Percentiles rank a stretch among this genome's conserved stretches.
Evolutionary conservation across 1,284 basidiomycete species (phyloP).

Genomic region (Neonothopanus nambi): DNA sequence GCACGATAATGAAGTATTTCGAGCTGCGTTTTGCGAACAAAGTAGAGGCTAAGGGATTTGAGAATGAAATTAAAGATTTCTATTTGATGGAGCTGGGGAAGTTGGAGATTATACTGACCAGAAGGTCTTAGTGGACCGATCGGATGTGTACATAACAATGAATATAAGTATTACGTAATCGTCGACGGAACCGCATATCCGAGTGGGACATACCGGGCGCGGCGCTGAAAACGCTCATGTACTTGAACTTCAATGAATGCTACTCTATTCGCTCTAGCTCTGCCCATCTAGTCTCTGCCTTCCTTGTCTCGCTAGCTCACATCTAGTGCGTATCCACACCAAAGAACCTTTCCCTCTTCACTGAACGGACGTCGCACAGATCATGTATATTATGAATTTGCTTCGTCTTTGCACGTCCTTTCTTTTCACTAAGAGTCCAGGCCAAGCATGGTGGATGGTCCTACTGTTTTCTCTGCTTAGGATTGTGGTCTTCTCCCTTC

Average conservation of each 20-base stretch:
- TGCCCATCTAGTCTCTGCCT: neutral
- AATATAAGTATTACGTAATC: too few species aligned
- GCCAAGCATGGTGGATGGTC: constrained; percentile 38
- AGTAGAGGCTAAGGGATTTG: too few species aligned
- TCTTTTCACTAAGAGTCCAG: constrained; percentile 25
- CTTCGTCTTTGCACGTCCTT: constrained; percentile 7
- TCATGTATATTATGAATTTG: constrained; percentile 9
- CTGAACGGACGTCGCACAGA: neutral
- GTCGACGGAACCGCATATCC: too few species aligned
- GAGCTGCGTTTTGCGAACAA: too few species aligned
- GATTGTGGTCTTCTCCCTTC: constrained; percentile 50
- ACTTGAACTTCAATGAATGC: too few species aligned
- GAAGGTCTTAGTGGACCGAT: too few species aligned
- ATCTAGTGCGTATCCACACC: neutral
- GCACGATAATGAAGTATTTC: too few species aligned
- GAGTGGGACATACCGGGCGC: too few species aligned
- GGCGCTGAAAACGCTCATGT: too few species aligned
- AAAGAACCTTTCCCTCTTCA: neutral
- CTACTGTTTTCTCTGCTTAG: constrained; percentile 49
- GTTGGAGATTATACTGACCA: neutral
- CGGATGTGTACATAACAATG: too few species aligned
- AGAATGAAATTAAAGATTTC: too few species aligned
- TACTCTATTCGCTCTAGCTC: neutral
- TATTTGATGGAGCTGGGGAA: neutral
- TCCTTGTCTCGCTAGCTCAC: neutral